Base-by-base conservation (phyloP, 257 asterid genomes). In the Coffea canephora region DNA sequence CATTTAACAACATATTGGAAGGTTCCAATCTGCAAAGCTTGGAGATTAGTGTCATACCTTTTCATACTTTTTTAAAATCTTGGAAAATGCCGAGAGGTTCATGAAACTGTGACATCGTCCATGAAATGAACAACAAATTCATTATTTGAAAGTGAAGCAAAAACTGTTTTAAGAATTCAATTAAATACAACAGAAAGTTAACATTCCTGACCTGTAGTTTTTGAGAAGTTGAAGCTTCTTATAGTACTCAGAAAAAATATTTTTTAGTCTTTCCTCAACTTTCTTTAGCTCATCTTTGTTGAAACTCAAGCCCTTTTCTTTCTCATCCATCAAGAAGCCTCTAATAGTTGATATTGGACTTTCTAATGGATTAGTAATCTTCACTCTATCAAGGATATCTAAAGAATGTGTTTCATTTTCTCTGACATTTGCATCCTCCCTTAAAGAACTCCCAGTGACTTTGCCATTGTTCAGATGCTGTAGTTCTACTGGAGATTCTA, bases 21-120 rank as follows among this genome's bases (percentile, higher is more conserved):
- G 50, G 52, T 43, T 55, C 1, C 52, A 59, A 64, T 18, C 74
- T 10, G 67, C 67, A 45, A 64, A 18, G 0, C 2, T 46, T 14
- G 62, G 36, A 75, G 69, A 75, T 12, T 39, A 78, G 48, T 61
- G 13, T 6, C 68, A 68, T 80, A 93, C 98, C 98, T 94, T 94
- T 64, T 94, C 98, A 72, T 92, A 94, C 81, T 94, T 92, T 87
- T 94, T 92, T 86, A 94, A 87, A 89, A 92, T 94, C 91, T 94
- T 91, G 79, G 95, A 85, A 72, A 92, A 92, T 59, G 97, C 96
- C 45, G 91, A 87, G 70, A 92, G 88, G 81, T 92, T 94, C 82
- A 86, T 87, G 87, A 87, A 92, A 84, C 96, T 94, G 97, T 75
- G 84, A 77, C 41, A 79, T 52, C 77, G 82, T 71, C 69, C 75